Percentiles rank a stretch among this genome's conserved stretches.
phyloP scores from a whole-genome alignment of 306 rosid species.

The Pyrus communis region DNA sequence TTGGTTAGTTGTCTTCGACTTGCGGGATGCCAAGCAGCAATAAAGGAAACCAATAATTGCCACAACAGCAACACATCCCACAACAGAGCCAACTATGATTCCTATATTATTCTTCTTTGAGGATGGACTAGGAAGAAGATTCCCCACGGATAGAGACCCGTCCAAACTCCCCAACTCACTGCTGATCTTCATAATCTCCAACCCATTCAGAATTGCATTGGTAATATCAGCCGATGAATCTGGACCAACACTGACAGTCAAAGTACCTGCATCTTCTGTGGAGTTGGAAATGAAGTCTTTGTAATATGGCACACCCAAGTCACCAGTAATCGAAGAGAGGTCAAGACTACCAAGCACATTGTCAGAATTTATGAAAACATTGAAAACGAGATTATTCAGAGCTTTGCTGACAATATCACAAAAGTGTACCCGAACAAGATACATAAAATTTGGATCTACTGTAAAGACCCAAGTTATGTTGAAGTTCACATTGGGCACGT shows the following conservation, averaged over 20 bases:
- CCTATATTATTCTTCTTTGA: constrained; percentile 34
- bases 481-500: constrained; percentile 62
- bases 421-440: constrained; percentile 70
- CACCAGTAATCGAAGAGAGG: constrained; percentile 55
- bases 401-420: constrained; percentile 80
- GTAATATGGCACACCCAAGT: constrained; percentile 60
- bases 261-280: constrained; percentile 33
- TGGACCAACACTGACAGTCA: constrained; percentile 88
- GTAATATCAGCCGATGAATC: constrained; percentile 52
- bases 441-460: constrained; percentile 61
- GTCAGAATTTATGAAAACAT: constrained; percentile 63
- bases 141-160: constrained; percentile 46
- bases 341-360: constrained; percentile 60
- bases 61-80: constrained; percentile 39
- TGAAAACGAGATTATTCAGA: constrained; percentile 65
- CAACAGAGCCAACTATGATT: constrained; percentile 39
- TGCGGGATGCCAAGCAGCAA: constrained; percentile 38
- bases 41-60: constrained; percentile 46
- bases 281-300: constrained; percentile 65
- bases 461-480: constrained; percentile 86
- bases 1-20: constrained; percentile 43
- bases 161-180: constrained; percentile 61
- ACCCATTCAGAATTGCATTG: constrained; percentile 76
- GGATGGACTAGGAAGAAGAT: constrained; percentile 46
- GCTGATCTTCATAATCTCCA: constrained; percentile 80